Conservation (phyloP, 2,329 filamentous ascomycete genomes). For the Fusarium citri region DNA sequence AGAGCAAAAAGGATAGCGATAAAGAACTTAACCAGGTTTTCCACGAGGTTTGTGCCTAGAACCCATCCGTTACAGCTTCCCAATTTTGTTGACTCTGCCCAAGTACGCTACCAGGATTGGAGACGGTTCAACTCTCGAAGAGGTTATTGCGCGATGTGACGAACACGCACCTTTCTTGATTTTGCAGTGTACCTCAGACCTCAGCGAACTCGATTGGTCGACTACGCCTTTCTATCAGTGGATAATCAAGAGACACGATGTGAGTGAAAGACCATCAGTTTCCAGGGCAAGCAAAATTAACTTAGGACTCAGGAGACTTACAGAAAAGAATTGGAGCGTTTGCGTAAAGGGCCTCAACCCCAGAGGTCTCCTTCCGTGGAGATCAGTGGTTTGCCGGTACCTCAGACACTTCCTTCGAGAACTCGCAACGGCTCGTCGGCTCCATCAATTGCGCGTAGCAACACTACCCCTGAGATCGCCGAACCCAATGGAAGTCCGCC, state of each 20-base stretch:
- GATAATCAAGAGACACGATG: conserved; percentile 56
- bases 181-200: conserved; percentile 60
- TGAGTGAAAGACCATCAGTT: conserved; percentile 45
- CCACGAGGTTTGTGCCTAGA: conserved; percentile 44
- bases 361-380: conserved; percentile 36
- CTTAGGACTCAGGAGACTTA: conserved; percentile 43
- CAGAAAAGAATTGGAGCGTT: conserved; percentile 37
- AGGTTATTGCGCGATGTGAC: conserved; percentile 60
- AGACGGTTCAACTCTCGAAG: conserved; percentile 63
- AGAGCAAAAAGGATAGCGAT: conserved; percentile 46
- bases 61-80: neutral
- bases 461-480: conserved; percentile 25
- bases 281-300: neutral
- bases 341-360: conserved; percentile 38
- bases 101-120: conserved; percentile 65
- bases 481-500: conserved; percentile 19
- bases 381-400: neutral
- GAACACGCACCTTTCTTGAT: conserved; percentile 65
- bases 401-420: conserved; percentile 34
- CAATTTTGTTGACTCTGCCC: conserved; percentile 1
- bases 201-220: conserved; percentile 54
- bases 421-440: conserved; percentile 39
- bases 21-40: conserved; percentile 50
- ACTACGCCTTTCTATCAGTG: conserved; percentile 62
- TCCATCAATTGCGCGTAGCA: conserved; percentile 16